Conservation (phyloP, 495 filamentous ascomycete species). For the Xanthoparmelia taractica region DNA sequence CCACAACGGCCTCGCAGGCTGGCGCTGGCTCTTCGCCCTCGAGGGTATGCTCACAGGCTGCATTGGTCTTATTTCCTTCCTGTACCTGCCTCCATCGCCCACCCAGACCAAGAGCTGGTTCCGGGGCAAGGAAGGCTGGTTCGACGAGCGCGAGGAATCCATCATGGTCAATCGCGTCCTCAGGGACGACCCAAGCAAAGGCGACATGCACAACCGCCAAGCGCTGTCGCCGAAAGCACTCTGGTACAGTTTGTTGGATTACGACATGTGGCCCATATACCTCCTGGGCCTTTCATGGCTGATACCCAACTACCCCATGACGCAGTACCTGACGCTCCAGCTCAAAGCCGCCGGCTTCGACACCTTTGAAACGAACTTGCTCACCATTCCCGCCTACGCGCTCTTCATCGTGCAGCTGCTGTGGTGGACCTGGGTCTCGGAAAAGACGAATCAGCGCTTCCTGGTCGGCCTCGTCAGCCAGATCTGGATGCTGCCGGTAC, state of each 20-base stretch:
- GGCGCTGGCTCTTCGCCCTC: constrained; percentile 63
- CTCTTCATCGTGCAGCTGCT: constrained; percentile 40
- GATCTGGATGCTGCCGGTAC: constrained; percentile 50
- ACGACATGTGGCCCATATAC: constrained; percentile 67
- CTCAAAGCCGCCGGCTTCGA: constrained; percentile 53
- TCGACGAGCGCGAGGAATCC: constrained; percentile 52
- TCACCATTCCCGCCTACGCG: constrained; percentile 55
- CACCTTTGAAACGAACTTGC: constrained; percentile 60
- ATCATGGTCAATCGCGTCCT: constrained; percentile 70
- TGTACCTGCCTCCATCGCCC: constrained; percentile 65
- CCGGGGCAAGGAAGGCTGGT: constrained; percentile 68
- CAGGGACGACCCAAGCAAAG: constrained; percentile 63
- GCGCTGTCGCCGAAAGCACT: constrained; percentile 49
- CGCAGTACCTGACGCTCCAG: constrained; percentile 55
- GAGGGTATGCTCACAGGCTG: constrained; percentile 48
- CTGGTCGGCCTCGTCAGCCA: constrained; percentile 43
- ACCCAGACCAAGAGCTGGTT: constrained; percentile 61
- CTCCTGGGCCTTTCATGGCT: constrained; percentile 50
- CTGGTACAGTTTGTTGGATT: constrained; percentile 55
- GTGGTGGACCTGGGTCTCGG: constrained; percentile 51
- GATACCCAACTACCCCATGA: constrained; percentile 47
- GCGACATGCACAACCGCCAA: constrained; percentile 54
- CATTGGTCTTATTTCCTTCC: constrained; percentile 55
- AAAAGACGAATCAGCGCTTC: constrained; percentile 49
- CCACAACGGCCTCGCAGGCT: constrained; percentile 52